phyloP scores from a whole-genome alignment of 2,329 filamentous ascomycete genomes.

The Epichloe typhina region DNA sequence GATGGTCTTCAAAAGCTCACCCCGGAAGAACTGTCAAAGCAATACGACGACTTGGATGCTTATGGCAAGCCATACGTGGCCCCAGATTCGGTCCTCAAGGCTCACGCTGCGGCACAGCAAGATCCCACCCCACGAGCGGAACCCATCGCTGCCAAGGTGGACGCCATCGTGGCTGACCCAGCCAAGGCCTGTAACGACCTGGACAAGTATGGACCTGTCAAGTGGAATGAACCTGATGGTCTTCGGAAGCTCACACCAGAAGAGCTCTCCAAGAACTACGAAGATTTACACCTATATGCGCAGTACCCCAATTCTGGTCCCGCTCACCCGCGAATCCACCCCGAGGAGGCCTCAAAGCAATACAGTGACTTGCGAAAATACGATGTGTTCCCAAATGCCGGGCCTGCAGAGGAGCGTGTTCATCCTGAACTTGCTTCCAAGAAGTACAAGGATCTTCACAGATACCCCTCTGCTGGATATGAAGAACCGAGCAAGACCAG shows the following conservation, averaged over 20 bases:
- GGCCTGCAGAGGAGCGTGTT: constrained; percentile 10
- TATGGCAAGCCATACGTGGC: constrained; percentile 14
- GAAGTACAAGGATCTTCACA: constrained; percentile 20
- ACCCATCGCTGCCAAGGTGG: constrained; percentile 6
- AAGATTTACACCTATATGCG: constrained; percentile 13
- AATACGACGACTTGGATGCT: constrained; percentile 22
- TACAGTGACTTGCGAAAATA: constrained; percentile 25
- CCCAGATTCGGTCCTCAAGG: constrained; percentile 6
- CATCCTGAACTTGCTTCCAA: constrained; percentile 21
- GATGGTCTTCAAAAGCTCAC: constrained; percentile 13
- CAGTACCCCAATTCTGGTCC: constrained; percentile 17
- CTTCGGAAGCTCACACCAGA: constrained; percentile 10
- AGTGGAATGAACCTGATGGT: constrained; percentile 7
- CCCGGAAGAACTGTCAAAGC: constrained; percentile 17
- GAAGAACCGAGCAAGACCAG: constrained; percentile 14
- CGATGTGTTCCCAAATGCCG: constrained; percentile 14
- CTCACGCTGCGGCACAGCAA: constrained; percentile 7
- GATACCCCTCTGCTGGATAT: constrained; percentile 19
- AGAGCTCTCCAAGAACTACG: constrained; percentile 18
- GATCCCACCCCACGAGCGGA: constrained; percentile 6
- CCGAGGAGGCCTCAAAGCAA: constrained; percentile 24
- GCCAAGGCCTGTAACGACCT: constrained; percentile 5
- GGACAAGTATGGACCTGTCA: constrained; percentile 8
- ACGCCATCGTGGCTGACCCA: not conserved
- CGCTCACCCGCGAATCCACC: constrained; percentile 12